phyloP scores from a whole-genome alignment of 208 protist genomes.

The Leishmania tarentolae region DNA sequence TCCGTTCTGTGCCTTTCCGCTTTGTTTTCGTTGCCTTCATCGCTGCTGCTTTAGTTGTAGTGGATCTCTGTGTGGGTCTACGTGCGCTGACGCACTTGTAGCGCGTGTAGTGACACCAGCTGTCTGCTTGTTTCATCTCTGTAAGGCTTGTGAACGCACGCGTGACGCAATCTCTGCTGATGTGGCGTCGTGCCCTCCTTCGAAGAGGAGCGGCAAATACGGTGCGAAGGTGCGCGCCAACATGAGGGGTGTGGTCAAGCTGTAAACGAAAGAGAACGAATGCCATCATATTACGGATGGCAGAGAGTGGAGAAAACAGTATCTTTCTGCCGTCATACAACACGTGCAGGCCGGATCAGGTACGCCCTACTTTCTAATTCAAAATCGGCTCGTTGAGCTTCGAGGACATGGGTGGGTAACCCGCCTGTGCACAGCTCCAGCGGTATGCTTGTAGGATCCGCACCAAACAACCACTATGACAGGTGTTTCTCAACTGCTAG shows the following conservation, averaged over 20 bases:
- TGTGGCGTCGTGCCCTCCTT: not conserved
- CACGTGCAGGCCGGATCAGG: not conserved
- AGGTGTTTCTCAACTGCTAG: not conserved
- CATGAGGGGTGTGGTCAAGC: not conserved
- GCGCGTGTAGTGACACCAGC: not conserved
- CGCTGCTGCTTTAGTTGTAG: not conserved
- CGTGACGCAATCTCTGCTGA: not conserved
- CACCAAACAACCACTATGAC: not conserved
- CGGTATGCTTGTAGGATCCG: not conserved
- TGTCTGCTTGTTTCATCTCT: not conserved
- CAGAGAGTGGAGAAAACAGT: not conserved
- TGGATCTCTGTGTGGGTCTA: not conserved
- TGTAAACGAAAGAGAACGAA: not conserved
- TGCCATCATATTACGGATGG: not conserved
- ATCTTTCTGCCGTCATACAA: not conserved
- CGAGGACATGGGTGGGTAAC: not conserved
- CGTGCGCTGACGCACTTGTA: not conserved
- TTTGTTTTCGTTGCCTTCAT: not conserved
- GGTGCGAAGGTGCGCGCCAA: not conserved
- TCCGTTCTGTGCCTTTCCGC: not conserved
- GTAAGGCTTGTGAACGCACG: not conserved
- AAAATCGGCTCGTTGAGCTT: not conserved
- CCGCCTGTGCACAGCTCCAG: not conserved
- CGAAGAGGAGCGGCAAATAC: not conserved
- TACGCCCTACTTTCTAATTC: not conserved